Base-by-base conservation (phyloP, 108 stramenopile species). In the Nitzschia putrida region DNA sequence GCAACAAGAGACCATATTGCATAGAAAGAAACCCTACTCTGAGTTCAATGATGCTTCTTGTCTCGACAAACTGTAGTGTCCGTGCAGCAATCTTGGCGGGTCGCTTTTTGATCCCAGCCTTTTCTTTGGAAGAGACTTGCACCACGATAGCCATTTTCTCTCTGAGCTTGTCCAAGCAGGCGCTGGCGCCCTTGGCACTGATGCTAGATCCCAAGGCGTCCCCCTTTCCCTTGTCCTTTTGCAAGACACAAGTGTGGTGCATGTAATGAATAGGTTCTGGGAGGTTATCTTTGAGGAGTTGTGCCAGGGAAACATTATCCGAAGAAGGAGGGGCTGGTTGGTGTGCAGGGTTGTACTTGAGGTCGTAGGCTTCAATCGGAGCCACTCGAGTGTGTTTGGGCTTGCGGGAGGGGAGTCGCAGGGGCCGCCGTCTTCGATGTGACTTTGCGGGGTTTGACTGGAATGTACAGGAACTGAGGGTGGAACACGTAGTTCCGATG, bases 181-280 rank as follows among this genome's bases (percentile, higher is more conserved):
- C 57, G 0, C 74, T 73, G 26, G 38, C n/a, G 0, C 83, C 83
- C n/a, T 22, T 42, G 0, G 77, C 83, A 45, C 79, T 77, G 25
- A 84, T 78, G 11, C 20, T 25, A 22, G 68, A 20, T 3, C 81
- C 83, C 0, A 74, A 67, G 7, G 47, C 26, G 13, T 81, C 83
- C 44, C 86, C 86, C 37, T 64, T 64, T 24, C 83, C 81, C 58
- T 84, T 84, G 74, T 87, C 86, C 53, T 87, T 87, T 70, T 87
- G 86, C 44, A 87, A 43, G 18, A 45, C 53, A 59, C 77, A 78
- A 38, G 74, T 34, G 8, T 49, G 41, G 53, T 84, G 83, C 40
- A 87, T 14, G 68, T 68, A 87, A 6, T 39, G 49, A 13, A 21
- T 49, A 12, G 82, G 82, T 50, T 7, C 14, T 18, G 63, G 66